Percentiles rank a stretch among this genome's conserved stretches.
phyloP scores from a whole-genome alignment of 148 eudicot genomes.

The Rheum nobile region DNA sequence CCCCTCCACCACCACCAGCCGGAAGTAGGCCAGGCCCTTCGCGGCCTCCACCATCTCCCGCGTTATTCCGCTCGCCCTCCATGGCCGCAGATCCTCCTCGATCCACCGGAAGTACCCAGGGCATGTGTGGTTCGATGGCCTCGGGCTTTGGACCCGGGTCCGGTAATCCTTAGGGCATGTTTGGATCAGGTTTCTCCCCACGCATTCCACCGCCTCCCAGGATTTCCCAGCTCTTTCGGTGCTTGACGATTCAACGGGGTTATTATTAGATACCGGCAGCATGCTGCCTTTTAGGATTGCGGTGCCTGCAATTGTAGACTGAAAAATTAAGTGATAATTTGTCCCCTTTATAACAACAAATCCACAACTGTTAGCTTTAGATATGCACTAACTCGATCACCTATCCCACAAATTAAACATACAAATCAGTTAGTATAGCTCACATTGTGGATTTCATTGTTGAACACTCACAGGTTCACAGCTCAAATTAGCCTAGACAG shows the following conservation, averaged over 20 bases:
- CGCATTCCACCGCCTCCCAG: neutral
- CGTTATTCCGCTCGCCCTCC: slow-evolving; percentile 33
- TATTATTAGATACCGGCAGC: neutral
- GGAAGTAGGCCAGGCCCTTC: slow-evolving; percentile 15
- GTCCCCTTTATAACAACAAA: neutral
- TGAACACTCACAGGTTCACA: too few relatives aligned
- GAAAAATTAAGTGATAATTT: neutral
- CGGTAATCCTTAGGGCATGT: slow-evolving; percentile 27
- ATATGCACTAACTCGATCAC: too few relatives aligned
- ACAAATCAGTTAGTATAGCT: too few relatives aligned
- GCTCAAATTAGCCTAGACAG: too few relatives aligned
- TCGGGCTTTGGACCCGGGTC: neutral
- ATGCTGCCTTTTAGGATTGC: neutral
- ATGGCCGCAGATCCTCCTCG: slow-evolving; percentile 37
- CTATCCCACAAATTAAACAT: too few relatives aligned
- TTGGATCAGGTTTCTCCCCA: slow-evolving; percentile 14
- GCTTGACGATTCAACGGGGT: neutral
- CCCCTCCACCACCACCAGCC: slow-evolving; percentile 31
- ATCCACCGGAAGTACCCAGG: slow-evolving; percentile 48
- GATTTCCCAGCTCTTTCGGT: neutral
- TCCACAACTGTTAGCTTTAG: too few relatives aligned
- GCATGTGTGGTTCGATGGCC: slow-evolving; percentile 15
- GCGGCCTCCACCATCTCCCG: slow-evolving; percentile 33
- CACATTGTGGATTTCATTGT: too few relatives aligned
- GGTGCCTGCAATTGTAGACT: neutral